Base-by-base conservation (phyloP, 169 alveolate genomes). In the Babesia sp. region DNA sequence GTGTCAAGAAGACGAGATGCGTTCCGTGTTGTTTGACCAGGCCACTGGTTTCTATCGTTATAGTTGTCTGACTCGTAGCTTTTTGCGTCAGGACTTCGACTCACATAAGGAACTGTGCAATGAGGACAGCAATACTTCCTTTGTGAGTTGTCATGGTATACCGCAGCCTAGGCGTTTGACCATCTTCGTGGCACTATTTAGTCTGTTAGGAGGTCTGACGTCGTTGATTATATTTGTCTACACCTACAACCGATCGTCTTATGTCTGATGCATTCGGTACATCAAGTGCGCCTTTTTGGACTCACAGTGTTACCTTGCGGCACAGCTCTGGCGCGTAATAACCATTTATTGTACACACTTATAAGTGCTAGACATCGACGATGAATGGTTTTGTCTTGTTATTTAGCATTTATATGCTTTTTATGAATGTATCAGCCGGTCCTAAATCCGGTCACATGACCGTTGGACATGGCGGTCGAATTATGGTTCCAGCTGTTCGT, bases 21-120 rank as follows among this genome's bases (percentile, higher is more conserved):
- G 84, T 24, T 81, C 80, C 1, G 71, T 81, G 16, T 42, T 81
- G 34, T 81, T 81, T 42, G 39, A 36, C 26, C 71, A 81, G 29
- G 24, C 72, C 26, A 36, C 41, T 22, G 66, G 56, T 8, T 81
- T 61, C 58, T 71, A 81, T 57, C 58, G 83, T 24, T 81, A 46
- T 55, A 69, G 79, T 29, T 81, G 89, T 60, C 53, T 63, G 22
- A 68, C 79, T 1, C 33, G 44, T 26, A 81, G 69, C 22, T 81
- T 71, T 42, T 8, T 81, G 22, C 71, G 76, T 55, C 81, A 81
- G 39, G 89, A 81, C 46, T 81, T 71, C 42, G 89, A 81, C n/a
- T 72, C 89, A 18, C 66, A 60, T 39, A 71, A 68, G 33, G 74
- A 61, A 34, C 34, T 81, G 24, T 81, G 89, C 36, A 81, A 71